Conservation (phyloP, 306 rosid genomes). For the Acacia melanoxylon region DNA sequence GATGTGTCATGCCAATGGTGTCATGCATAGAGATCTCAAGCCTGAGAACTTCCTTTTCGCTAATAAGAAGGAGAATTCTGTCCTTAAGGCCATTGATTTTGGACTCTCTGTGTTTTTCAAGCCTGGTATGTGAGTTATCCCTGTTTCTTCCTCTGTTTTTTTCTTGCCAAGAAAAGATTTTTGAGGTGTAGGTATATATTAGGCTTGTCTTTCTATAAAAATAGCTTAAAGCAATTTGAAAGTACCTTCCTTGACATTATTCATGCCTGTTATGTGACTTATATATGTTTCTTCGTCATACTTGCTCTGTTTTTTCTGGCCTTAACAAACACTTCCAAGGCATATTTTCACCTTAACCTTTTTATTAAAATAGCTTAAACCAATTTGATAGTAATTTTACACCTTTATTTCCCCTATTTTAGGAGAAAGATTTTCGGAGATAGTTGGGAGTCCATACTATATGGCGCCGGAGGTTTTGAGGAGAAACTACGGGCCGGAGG, state of each 20-base stretch:
- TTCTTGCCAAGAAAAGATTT: too few relatives aligned
- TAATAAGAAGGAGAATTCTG: conserved; percentile 63
- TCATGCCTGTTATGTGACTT: too few relatives aligned
- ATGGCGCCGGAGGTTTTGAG: conserved; percentile 90
- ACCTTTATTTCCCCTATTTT: not conserved
- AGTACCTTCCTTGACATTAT: too few relatives aligned
- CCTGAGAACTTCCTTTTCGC: conserved; percentile 77
- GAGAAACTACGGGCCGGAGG: conserved; percentile 74
- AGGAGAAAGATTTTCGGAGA: conserved; percentile 75
- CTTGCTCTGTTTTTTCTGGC: not conserved
- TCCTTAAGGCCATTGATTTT: conserved; percentile 81
- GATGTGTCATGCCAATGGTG: conserved; percentile 79
- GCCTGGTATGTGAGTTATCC: conserved; percentile 49
- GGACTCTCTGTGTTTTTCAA: conserved; percentile 70
- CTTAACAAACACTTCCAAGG: too few relatives aligned
- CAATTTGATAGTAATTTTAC: too few relatives aligned
- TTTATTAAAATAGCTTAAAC: too few relatives aligned
- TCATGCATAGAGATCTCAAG: conserved; percentile 79
- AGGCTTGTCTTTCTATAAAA: too few relatives aligned
- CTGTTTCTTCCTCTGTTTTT: too few relatives aligned
- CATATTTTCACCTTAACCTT: too few relatives aligned
- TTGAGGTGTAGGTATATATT: too few relatives aligned
- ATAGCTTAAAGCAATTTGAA: too few relatives aligned
- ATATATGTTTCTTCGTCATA: not conserved
- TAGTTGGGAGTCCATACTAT: conserved; percentile 80